Evolutionary conservation across 805 yeast genomes (phyloP), one percentile per base, ranked within the genome.

Genomic region (Yamadazyma laniorum): DNA sequence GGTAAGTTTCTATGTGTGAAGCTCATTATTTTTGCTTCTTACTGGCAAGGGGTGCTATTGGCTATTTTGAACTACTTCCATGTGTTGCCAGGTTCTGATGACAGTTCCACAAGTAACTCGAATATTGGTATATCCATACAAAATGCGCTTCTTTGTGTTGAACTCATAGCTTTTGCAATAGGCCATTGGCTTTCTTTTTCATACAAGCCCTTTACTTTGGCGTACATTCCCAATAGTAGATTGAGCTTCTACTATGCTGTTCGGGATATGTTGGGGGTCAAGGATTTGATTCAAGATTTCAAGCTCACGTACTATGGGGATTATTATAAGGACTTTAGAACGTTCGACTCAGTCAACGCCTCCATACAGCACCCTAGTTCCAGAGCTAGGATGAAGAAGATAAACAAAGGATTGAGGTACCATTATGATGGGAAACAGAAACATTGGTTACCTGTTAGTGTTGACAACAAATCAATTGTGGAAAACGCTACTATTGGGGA

Each of bases 1-100:
- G 89, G 95, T 8, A 90, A 90, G 62, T 93, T 93, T 58, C 58
- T 93, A 27, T 89, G 97, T 63, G 95, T 93, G 32, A 93, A 93
- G 55, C 72, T 89, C 46, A 88, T 93, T 38, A 90, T 93, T 34
- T 93, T 93, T 70, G 98, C 96, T 17, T 85, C 96, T n/a, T 93
- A 89, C 58, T 93, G 99, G 99, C 99, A 93, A 57, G 88, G 95
- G 0, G 63, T 84, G 6, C 47, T 80, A 1, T 63, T 85, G 31
- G 77, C 79, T 4, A 53, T 78, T 1, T 51, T 83, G 30, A 65
- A 74, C 61, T 65, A 72, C 53, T 48, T 72, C 51, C 74, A 80
- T 37, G 34, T 68, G 29, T 48, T 77, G 19, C 73, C 74, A 3
- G 61, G 60, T 9, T 45, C 55, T n/a, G 56, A 52, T 23, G 58